Evolutionary conservation across 129 eudicot genomes (phyloP), one percentile per base, ranked within the genome.

Genomic region (Saposhnikovia divaricata): DNA sequence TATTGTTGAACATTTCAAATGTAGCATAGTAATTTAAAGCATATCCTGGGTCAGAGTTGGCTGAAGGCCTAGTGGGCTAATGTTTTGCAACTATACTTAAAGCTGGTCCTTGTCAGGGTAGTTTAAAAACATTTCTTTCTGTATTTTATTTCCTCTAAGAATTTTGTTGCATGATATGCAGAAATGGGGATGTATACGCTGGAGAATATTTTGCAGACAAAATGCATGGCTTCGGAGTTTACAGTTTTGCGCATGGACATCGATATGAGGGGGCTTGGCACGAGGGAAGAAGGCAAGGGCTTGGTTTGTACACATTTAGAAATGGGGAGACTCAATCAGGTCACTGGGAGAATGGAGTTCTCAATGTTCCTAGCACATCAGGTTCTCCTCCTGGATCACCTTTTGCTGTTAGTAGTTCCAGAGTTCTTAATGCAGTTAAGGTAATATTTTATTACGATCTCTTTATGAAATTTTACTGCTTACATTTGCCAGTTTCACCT

Each of bases 251-350:
- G 47, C 89, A 89, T 57, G 95, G 92, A 14, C 97, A 92, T 85
- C 86, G 87, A 19, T 92, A 92, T 21, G 97, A 92, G 45, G 97
- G 97, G 66, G 91, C 90, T 42, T 92, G 97, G 97, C 97, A 92
- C 73, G 97, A 92, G 82, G 97, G 97, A 50, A 85, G 87, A 87
- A 84, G 97, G 86, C 89, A 92, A 87, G 97, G 97, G 63, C 89
- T 89, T 57, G 97, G 97, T 14, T 80, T 87, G 90, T 92, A 92
- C 74, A 90, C 92, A 19, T 92, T 92, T 23, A 88, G 95, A 87
- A 87, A 85, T 46, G 95, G 91, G 8, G 95, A 92, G 72, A 85
- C 92, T 59, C 92, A 91, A 78, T 85, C 93, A 1, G 97, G 97
- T 19, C 92, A 91, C 43, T 91, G 97, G 97, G 88, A 91, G 78